Evolutionary conservation across 116 monocot genomes (phyloP).

Genomic region (Iris pallida): DNA sequence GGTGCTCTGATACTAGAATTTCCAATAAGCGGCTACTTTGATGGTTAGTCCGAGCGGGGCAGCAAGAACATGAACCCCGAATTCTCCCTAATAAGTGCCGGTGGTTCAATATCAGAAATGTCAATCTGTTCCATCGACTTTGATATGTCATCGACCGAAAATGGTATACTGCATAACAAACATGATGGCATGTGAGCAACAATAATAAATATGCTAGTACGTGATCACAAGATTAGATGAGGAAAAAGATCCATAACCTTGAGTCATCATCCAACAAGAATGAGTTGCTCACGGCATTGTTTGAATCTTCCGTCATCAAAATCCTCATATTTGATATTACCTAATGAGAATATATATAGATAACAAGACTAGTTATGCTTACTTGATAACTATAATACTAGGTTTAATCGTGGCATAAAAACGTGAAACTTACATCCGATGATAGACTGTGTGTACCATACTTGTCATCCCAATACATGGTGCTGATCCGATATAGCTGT

Average conservation of each 20-base stretch:
- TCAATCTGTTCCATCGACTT: conserved; percentile 95
- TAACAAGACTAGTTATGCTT: not conserved
- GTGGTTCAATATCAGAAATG: conserved; percentile 83
- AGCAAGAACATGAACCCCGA: conserved; percentile 83
- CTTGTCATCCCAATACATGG: conserved; percentile 99
- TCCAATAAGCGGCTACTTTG: not conserved
- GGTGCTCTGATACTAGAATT: no score
- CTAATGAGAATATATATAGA: conserved; percentile 17
- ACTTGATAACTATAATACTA: not conserved
- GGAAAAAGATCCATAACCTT: conserved; percentile 33
- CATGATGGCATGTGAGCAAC: not conserved
- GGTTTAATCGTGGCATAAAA: not conserved
- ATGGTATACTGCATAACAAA: conserved; percentile 75
- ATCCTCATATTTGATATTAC: conserved; percentile 81
- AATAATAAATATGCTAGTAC: conserved; percentile 5
- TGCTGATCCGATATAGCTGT: conserved; percentile 89
- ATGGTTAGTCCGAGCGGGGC: conserved; percentile 49
- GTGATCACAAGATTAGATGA: not conserved
- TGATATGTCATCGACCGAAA: conserved; percentile 96
- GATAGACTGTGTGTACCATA: conserved; percentile 94
- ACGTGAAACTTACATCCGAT: conserved; percentile 51
- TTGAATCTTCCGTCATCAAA: conserved; percentile 86
- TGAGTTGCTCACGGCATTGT: conserved; percentile 75
- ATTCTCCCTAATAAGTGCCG: conserved; percentile 81
- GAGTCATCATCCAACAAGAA: conserved; percentile 97